These are phyloP conservation scores for Piedraia hortae DNA, from an alignment of 2,329 filamentous ascomycete genomes.

Conservation along the genomic window DNA sequence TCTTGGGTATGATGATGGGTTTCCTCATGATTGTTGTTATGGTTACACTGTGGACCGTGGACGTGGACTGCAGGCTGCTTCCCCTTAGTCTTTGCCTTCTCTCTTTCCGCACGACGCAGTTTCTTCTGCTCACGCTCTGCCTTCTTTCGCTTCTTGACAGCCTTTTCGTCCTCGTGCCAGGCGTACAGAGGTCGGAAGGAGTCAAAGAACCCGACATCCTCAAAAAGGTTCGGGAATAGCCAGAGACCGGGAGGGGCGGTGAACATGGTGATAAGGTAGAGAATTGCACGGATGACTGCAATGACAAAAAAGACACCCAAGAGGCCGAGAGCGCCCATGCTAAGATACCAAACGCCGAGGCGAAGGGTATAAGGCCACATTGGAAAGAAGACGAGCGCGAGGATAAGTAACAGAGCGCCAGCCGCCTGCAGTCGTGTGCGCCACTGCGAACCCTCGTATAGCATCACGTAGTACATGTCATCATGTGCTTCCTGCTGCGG, in stretches of 20 bases:
- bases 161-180: constrained; percentile 41
- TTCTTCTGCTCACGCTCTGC: constrained; percentile 11
- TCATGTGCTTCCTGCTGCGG: constrained; percentile 76
- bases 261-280: constrained; percentile 86
- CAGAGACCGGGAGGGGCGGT: constrained; percentile 65
- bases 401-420: constrained; percentile 57
- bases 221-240: constrained; percentile 93
- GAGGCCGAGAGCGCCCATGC: constrained; percentile 72
- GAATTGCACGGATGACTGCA: constrained; percentile 85
- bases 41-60: too few relatives aligned
- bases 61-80: too few relatives aligned
- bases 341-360: constrained; percentile 88
- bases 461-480: constrained; percentile 85
- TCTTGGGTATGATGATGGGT: too few relatives aligned
- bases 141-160: constrained; percentile 14
- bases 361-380: constrained; percentile 81
- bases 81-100: constrained; percentile 7
- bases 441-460: constrained; percentile 82
- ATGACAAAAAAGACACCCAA: constrained; percentile 89
- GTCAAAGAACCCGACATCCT: constrained; percentile 95
- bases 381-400: constrained; percentile 78
- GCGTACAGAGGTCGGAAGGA: constrained; percentile 91
- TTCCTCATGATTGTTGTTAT: too few relatives aligned
- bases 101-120: constrained; percentile 9
- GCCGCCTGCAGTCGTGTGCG: constrained; percentile 80